phyloP scores from a whole-genome alignment of 306 rosid species.

The Gillenia trifoliata region DNA sequence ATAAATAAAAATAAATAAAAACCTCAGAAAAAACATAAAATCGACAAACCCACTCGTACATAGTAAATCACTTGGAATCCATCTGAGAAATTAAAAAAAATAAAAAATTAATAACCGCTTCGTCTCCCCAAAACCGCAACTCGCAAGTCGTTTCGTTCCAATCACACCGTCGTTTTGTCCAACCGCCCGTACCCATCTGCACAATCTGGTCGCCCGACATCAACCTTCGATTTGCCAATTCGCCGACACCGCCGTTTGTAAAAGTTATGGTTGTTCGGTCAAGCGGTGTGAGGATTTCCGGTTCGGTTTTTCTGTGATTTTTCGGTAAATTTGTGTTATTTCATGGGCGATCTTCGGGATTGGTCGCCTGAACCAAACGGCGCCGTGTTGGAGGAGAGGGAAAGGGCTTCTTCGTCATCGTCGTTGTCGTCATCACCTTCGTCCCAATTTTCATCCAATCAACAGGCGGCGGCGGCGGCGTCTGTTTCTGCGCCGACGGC shows the following conservation, averaged over 20 bases:
- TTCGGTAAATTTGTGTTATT: conserved; percentile 9
- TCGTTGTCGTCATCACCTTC: conserved; percentile 16
- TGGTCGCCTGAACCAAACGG: conserved; percentile 41
- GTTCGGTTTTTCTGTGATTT: neutral
- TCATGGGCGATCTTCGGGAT: conserved; percentile 45
- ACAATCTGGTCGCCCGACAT: conserved; percentile 9
- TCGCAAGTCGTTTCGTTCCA: conserved; percentile 16
- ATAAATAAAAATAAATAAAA: no score
- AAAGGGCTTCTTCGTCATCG: conserved; percentile 24
- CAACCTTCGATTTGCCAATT: neutral
- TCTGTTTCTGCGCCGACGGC: conserved; percentile 17
- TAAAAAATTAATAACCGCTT: neutral
- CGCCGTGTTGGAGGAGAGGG: conserved; percentile 21
- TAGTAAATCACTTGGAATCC: conserved; percentile 21
- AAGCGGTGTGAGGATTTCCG: conserved; percentile 8
- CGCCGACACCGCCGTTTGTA: neutral
- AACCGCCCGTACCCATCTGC: neutral
- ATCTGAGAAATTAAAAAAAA: neutral
- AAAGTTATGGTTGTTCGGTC: conserved; percentile 15
- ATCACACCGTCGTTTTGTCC: conserved; percentile 11
- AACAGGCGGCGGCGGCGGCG: neutral
- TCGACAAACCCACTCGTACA: conserved; percentile 6
- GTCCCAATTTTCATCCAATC: conserved; percentile 15
- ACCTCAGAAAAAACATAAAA: neutral
- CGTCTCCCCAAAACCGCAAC: conserved; percentile 16